Conservation (phyloP, 2,329 filamentous ascomycete genomes). For the Clarireedia paspali region DNA sequence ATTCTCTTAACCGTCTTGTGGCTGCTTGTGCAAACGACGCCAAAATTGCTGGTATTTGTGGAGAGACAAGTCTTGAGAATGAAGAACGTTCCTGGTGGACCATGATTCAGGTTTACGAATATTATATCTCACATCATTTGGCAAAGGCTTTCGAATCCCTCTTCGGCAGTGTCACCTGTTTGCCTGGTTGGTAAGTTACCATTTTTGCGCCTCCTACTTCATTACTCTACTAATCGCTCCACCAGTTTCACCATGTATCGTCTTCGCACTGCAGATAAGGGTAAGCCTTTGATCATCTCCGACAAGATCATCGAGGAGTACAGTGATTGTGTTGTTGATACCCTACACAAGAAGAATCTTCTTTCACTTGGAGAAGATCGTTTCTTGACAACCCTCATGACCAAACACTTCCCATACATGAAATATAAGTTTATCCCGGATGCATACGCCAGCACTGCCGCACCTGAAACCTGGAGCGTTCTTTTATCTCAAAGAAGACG, state of each 20-base stretch:
- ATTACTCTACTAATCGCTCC: conserved; percentile 31
- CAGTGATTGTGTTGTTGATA: conserved; percentile 82
- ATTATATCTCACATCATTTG: conserved; percentile 97
- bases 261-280: conserved; percentile 85
- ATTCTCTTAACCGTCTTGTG: conserved; percentile 86
- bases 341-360: conserved; percentile 89
- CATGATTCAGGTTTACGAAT: conserved; percentile 99
- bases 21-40: conserved; percentile 88
- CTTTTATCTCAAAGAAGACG: conserved; percentile 94
- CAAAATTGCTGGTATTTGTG: conserved; percentile 95
- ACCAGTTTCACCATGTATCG: conserved; percentile 97
- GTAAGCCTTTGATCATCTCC: conserved; percentile 87
- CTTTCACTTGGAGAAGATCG: conserved; percentile 93
- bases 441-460: conserved; percentile 87
- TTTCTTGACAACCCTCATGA: conserved; percentile 95
- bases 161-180: conserved; percentile 96
- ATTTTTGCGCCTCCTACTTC: background rate
- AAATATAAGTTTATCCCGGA: conserved; percentile 93
- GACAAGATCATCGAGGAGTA: conserved; percentile 86
- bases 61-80: conserved; percentile 92
- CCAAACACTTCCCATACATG: conserved; percentile 93
- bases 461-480: conserved; percentile 89
- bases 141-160: conserved; percentile 96
- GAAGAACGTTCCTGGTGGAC: conserved; percentile 96
- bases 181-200: conserved; percentile 86